Conservation (phyloP, 1,284 basidiomycete species). For the Retiboletus flavoniger region DNA sequence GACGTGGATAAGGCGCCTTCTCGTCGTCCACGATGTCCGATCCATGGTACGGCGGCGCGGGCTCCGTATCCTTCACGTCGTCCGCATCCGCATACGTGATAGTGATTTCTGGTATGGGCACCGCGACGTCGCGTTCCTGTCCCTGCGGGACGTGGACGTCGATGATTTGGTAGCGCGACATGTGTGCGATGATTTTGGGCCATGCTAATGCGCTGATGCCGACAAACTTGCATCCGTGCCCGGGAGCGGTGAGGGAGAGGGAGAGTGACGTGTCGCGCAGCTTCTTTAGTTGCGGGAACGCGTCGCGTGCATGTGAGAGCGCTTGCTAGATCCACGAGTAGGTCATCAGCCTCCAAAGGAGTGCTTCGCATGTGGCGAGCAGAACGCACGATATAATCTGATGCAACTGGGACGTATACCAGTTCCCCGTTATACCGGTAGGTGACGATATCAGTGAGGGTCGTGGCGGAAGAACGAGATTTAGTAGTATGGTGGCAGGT, state of each 20-base stretch:
- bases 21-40: constrained; percentile 10
- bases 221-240: constrained; percentile 37
- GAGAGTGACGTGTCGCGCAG: constrained; percentile 44
- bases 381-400: constrained; percentile 45
- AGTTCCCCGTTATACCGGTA: constrained; percentile 47
- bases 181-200: constrained; percentile 42
- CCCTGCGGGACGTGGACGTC: constrained; percentile 41
- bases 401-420: constrained; percentile 53
- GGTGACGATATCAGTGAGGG: constrained; percentile 46
- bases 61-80: background rate
- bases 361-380: background rate
- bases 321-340: constrained; percentile 45
- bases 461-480: background rate
- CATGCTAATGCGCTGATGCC: constrained; percentile 60
- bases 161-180: constrained; percentile 55
- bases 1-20: constrained; percentile 9
- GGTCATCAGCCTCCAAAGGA: background rate
- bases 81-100: constrained; percentile 22
- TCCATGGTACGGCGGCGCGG: constrained; percentile 21
- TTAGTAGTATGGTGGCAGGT: background rate
- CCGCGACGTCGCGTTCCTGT: background rate
- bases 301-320: constrained; percentile 47
- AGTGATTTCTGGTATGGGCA: constrained; percentile 21
- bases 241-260: constrained; percentile 43
- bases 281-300: constrained; percentile 43